Percentiles rank a stretch among this genome's conserved stretches.
phyloP scores from a whole-genome alignment of 352 stramenopile genomes.

The Pythium dissimile region DNA sequence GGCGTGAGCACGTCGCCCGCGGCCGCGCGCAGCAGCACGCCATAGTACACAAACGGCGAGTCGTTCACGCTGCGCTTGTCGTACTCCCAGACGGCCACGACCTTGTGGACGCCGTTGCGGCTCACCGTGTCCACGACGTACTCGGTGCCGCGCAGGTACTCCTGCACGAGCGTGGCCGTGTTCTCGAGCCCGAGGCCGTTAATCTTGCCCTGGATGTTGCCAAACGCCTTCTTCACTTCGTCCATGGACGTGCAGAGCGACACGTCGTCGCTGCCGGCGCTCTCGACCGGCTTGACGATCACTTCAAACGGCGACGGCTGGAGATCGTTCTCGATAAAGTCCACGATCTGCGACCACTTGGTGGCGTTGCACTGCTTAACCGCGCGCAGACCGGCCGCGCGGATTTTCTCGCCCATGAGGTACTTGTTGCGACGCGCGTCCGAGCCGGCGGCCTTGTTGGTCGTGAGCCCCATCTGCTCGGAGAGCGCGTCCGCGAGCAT shows the following conservation, averaged over 20 bases:
- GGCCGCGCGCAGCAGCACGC: slow-evolving; percentile 65
- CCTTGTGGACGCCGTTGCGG: slow-evolving; percentile 91
- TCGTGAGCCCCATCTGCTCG: slow-evolving; percentile 82
- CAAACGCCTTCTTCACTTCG: slow-evolving; percentile 90
- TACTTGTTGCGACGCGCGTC: slow-evolving; percentile 89
- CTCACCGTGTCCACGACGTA: slow-evolving; percentile 97
- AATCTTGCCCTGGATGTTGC: slow-evolving; percentile 89
- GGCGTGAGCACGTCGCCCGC: slow-evolving; percentile 42
- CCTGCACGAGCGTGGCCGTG: slow-evolving; percentile 91
- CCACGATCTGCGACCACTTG: slow-evolving; percentile 79
- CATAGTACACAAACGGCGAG: slow-evolving; percentile 95
- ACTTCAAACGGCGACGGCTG: slow-evolving; percentile 54
- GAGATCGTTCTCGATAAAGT: slow-evolving; percentile 74
- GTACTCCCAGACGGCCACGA: slow-evolving; percentile 96
- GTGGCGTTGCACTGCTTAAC: slow-evolving; percentile 69
- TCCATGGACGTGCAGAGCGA: slow-evolving; percentile 88
- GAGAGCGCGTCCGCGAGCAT: slow-evolving; percentile 88
- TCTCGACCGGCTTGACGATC: slow-evolving; percentile 94
- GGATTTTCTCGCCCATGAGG: slow-evolving; percentile 85
- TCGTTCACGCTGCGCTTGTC: slow-evolving; percentile 93
- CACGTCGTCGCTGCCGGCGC: slow-evolving; percentile 92
- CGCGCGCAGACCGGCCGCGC: slow-evolving; percentile 61
- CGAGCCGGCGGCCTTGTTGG: slow-evolving; percentile 82
- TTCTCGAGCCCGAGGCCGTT: slow-evolving; percentile 86
- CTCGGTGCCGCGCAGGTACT: slow-evolving; percentile 93